Conservation (phyloP, 2,329 filamentous ascomycete species). For the Calonectria pseudoturangicola region DNA sequence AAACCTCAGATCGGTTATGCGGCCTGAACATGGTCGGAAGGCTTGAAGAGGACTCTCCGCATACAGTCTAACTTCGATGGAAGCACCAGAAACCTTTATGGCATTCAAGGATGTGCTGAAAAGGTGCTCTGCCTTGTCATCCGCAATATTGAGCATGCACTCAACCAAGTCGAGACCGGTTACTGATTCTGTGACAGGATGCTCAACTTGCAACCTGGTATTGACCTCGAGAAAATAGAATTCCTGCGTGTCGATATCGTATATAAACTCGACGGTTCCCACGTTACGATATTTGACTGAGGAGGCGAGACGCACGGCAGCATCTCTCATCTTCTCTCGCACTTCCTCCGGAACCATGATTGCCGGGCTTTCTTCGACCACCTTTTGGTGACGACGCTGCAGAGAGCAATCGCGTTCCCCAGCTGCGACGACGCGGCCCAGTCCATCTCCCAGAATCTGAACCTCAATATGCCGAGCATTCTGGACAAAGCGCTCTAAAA, state of each 20-base stretch:
- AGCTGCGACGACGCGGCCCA: conserved; percentile 62
- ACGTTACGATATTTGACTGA: conserved; percentile 63
- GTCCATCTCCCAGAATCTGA: conserved; percentile 68
- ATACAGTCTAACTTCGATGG: conserved; percentile 64
- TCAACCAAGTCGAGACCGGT: conserved; percentile 84
- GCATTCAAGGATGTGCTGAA: conserved; percentile 40
- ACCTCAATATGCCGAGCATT: conserved; percentile 68
- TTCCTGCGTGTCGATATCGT: conserved; percentile 59
- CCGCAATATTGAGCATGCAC: conserved; percentile 62
- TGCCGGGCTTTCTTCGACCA: conserved; percentile 69
- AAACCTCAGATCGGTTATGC: conserved; percentile 75
- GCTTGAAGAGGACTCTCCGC: conserved; percentile 73
- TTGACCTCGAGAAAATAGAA: conserved; percentile 71
- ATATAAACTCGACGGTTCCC: conserved; percentile 68
- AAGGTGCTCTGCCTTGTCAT: conserved; percentile 33
- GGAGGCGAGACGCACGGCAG: conserved; percentile 61
- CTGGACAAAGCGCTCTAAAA: conserved; percentile 66
- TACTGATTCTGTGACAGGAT: conserved; percentile 80
- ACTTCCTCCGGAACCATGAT: conserved; percentile 56
- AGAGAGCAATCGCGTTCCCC: conserved; percentile 71
- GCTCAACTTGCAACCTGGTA: conserved; percentile 69
- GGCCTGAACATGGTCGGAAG: conserved; percentile 76
- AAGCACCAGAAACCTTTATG: conserved; percentile 50
- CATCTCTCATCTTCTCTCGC: conserved; percentile 59
- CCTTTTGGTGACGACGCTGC: conserved; percentile 71